Percentiles rank a stretch among this genome's conserved stretches.
Evolutionary conservation across 345 rosid species (phyloP).

Genomic region (Erodium maritimum): DNA sequence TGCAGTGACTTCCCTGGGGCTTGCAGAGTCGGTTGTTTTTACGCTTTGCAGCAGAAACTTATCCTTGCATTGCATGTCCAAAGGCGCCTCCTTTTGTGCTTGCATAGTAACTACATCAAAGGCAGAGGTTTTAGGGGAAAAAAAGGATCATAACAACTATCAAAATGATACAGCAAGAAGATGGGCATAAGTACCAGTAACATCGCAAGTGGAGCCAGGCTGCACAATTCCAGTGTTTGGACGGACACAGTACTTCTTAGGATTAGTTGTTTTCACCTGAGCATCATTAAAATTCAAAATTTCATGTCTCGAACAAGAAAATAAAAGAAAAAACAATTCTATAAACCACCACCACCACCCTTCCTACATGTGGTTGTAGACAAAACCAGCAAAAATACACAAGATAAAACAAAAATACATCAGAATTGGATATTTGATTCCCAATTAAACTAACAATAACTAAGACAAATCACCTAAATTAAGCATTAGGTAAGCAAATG

Average conservation of each 20-base stretch:
- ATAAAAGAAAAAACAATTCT: neutral
- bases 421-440: too few relatives aligned
- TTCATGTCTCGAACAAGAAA: neutral
- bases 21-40: conserved; percentile 31
- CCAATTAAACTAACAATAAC: too few relatives aligned
- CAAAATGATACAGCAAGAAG: neutral
- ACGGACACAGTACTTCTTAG: conserved; percentile 73
- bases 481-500: too few relatives aligned
- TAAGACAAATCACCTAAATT: too few relatives aligned
- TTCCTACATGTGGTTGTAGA: too few relatives aligned
- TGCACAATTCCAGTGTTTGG: conserved; percentile 64
- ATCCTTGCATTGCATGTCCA: conserved; percentile 73
- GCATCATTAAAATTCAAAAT: conserved; percentile 8
- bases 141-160: neutral
- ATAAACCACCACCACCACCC: neutral
- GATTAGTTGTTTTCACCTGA: conserved; percentile 81
- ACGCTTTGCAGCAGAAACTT: conserved; percentile 79
- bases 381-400: too few relatives aligned
- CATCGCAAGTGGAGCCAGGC: conserved; percentile 59
- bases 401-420: too few relatives aligned
- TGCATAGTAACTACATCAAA: conserved; percentile 61
- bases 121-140: neutral
- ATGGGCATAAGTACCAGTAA: conserved; percentile 30
- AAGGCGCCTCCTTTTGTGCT: conserved; percentile 70
- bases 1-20: conserved; percentile 49